These are phyloP conservation scores for Ceratocystis ficicola DNA, from an alignment of 2,329 filamentous ascomycete species.

Conservation along the genomic window DNA sequence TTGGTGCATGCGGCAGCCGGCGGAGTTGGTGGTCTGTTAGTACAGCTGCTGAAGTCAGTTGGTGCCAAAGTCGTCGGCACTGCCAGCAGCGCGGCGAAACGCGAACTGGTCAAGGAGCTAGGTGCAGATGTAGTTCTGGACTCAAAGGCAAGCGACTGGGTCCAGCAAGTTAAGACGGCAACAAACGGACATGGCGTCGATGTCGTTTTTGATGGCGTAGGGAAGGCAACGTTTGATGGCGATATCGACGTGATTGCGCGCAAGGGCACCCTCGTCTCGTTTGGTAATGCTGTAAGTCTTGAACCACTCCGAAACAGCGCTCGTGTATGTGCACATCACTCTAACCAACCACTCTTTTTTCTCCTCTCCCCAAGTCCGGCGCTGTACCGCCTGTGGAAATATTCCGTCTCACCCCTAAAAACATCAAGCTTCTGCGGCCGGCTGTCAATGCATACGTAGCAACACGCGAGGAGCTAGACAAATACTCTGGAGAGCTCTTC, in stretches of 20 bases:
- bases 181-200: constrained; percentile 61
- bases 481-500: constrained; percentile 61
- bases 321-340: background rate
- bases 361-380: constrained; percentile 38
- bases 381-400: constrained; percentile 56
- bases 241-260: constrained; percentile 60
- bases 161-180: constrained; percentile 50
- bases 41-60: constrained; percentile 58
- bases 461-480: constrained; percentile 57
- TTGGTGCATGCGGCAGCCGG: constrained; percentile 79
- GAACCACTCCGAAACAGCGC: background rate
- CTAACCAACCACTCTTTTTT: background rate
- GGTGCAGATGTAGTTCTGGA: constrained; percentile 58
- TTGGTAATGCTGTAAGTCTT: constrained; percentile 60
- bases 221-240: constrained; percentile 70
- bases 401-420: constrained; percentile 55
- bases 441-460: constrained; percentile 58
- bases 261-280: constrained; percentile 67
- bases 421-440: constrained; percentile 64
- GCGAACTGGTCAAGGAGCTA: constrained; percentile 52
- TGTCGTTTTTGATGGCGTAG: constrained; percentile 77
- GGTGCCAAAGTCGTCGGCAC: constrained; percentile 73
- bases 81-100: constrained; percentile 61
- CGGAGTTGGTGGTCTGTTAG: constrained; percentile 63
- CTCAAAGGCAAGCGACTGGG: constrained; percentile 40